phyloP scores from a whole-genome alignment of 1,139 yeast genomes.

The Pichia sp. region DNA sequence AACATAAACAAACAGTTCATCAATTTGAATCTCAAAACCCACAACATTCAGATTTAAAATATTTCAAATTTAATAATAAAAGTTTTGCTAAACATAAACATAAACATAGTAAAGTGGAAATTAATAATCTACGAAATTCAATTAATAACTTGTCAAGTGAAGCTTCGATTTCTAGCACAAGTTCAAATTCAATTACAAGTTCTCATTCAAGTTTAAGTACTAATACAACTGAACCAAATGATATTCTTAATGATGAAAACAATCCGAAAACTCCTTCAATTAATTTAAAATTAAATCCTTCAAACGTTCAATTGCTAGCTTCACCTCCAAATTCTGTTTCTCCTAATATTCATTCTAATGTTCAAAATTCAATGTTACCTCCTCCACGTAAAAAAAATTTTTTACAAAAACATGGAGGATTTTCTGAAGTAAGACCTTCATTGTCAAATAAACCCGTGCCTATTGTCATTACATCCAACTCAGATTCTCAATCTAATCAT shows the following conservation, averaged over 20 bases:
- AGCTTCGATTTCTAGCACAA: not conserved
- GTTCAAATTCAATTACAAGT: not conserved
- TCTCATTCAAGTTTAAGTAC: not conserved
- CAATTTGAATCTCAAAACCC: slow-evolving; percentile 52
- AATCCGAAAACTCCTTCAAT: slow-evolving; percentile 16
- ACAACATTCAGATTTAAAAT: not conserved
- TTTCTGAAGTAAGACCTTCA: slow-evolving; percentile 26
- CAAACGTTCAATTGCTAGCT: slow-evolving; percentile 1
- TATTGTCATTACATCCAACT: slow-evolving; percentile 19
- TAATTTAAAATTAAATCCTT: not conserved
- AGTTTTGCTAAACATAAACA: not conserved
- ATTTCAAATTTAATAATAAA: not conserved
- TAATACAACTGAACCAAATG: too few species aligned
- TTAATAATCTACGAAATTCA: not conserved
- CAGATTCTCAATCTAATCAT: slow-evolving; percentile 6
- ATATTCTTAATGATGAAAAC: not conserved
- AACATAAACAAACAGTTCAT: slow-evolving; percentile 90
- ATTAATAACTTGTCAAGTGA: not conserved
- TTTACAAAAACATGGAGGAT: slow-evolving; percentile 13
- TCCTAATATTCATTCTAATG: slow-evolving; percentile 17
- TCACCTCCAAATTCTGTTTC: slow-evolving; percentile 24
- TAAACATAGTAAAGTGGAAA: not conserved
- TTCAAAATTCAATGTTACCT: slow-evolving; percentile 25
- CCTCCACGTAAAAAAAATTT: slow-evolving; percentile 25
- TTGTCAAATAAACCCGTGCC: slow-evolving; percentile 29